Percentiles rank a stretch among this genome's conserved stretches.
Evolutionary conservation across 2,329 filamentous ascomycete species (phyloP).

Genomic region (Lasiodiplodia gonubiensis): DNA sequence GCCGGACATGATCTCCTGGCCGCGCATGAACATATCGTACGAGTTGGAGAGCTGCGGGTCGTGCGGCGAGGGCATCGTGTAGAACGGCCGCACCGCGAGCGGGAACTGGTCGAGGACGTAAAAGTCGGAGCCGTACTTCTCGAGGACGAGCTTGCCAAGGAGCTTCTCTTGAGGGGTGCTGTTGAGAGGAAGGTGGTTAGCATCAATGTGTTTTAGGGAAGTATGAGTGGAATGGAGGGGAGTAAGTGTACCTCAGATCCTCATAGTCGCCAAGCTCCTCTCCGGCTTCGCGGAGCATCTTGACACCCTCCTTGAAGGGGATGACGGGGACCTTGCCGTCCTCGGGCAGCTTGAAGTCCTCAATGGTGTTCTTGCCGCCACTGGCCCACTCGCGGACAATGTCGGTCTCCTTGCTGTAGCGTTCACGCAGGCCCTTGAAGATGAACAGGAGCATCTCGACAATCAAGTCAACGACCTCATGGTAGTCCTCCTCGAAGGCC

Average conservation of each 20-base stretch:
- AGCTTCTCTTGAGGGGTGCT: slow-evolving; percentile 82
- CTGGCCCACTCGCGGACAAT: slow-evolving; percentile 62
- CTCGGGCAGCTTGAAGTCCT: slow-evolving; percentile 76
- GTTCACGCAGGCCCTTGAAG: slow-evolving; percentile 73
- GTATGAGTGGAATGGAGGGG: neutral
- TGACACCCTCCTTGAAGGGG: slow-evolving; percentile 78
- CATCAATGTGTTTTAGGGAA: neutral
- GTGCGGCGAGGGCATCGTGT: slow-evolving; percentile 73
- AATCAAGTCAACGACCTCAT: slow-evolving; percentile 74
- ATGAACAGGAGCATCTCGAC: slow-evolving; percentile 79
- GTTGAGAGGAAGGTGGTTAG: neutral
- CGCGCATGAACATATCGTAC: slow-evolving; percentile 75
- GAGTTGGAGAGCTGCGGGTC: slow-evolving; percentile 61
- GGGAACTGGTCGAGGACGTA: slow-evolving; percentile 98
- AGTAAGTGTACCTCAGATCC: slow-evolving; percentile 64
- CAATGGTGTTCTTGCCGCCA: slow-evolving; percentile 70
- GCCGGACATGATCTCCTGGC: slow-evolving; percentile 71
- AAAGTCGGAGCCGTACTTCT: slow-evolving; percentile 94
- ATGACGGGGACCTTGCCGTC: slow-evolving; percentile 76
- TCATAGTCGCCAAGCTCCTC: slow-evolving; percentile 78
- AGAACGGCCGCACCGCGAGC: slow-evolving; percentile 84
- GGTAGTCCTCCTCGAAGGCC: slow-evolving; percentile 81
- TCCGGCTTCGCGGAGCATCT: slow-evolving; percentile 76
- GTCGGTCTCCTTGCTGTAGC: slow-evolving; percentile 74
- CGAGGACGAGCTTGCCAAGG: slow-evolving; percentile 82